Evolutionary conservation across 768 basidiomycete genomes (phyloP).

Genomic region (Cyclocybe aegerita): DNA sequence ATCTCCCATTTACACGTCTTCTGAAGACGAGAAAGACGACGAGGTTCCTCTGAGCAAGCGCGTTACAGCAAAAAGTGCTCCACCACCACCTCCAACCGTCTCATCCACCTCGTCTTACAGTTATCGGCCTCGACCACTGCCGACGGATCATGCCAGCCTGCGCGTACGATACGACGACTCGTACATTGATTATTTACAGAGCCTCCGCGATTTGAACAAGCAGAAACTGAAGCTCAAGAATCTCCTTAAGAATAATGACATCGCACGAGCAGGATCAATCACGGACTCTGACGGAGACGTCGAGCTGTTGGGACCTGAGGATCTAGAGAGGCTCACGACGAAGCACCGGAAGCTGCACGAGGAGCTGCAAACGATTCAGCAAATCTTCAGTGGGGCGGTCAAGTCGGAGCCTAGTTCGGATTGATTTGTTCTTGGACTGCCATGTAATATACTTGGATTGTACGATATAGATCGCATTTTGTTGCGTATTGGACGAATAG

Average conservation of each 20-base stretch:
- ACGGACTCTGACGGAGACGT: constrained; percentile 56
- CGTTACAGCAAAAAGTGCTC: constrained; percentile 1
- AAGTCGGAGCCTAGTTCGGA: not conserved
- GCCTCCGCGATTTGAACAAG: constrained; percentile 44
- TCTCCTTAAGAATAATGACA: constrained; percentile 42
- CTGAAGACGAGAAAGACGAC: constrained; percentile 53
- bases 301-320: constrained; percentile 54
- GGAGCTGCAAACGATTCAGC: constrained; percentile 53
- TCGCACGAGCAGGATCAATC: constrained; percentile 30
- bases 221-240: constrained; percentile 54
- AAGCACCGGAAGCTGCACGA: constrained; percentile 46
- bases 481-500: no score
- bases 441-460: not conserved
- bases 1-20: constrained; percentile 67
- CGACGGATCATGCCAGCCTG: constrained; percentile 50
- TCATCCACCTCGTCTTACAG: not conserved
- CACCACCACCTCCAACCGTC: constrained; percentile 13
- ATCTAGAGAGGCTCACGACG: constrained; percentile 41
- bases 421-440: not conserved
- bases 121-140: constrained; percentile 31
- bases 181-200: constrained; percentile 50
- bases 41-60: constrained; percentile 5
- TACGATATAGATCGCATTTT: no score
- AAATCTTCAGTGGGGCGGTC: constrained; percentile 5
- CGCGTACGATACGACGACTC: constrained; percentile 51